Base-by-base conservation (phyloP, 805 yeast genomes). In the Yarrowia osloensis region DNA sequence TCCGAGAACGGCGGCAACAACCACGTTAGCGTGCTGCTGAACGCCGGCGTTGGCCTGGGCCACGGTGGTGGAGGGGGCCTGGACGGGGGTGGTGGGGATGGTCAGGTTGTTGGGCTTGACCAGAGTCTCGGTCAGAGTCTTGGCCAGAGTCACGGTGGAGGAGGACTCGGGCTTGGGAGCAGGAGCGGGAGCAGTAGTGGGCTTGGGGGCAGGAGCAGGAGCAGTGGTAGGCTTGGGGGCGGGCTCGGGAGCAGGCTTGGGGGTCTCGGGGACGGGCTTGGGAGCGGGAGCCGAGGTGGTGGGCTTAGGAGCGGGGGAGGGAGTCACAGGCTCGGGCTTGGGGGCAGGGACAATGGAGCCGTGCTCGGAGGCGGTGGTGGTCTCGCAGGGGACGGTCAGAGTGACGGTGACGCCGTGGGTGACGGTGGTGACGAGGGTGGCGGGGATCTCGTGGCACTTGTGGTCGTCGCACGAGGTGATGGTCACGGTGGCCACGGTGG, bases 361-460 rank as follows among this genome's bases (percentile, higher is more conserved):
- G 9, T 35, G 6, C 40, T 17, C 19, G 19, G 19, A 4, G 12
- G 19, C 19, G 21, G 42, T 33, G 62, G 62, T 55, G 24, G 62
- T 55, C 47, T 55, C 62, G 47, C 62, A 55, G 35, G 62, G 62
- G 22, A 37, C 47, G 35, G 62, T 55, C 19, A 55, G 33, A 4
- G 62, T 55, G 15, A 55, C 62, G 21, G 62, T 55, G 26, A 39
- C 35, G 3, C 62, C 62, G 24, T 39, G 22, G 47, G 62, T 37
- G 35, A 55, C 62, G 15, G 62, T 55, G 47, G 62, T 55, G 62
- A 39, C 37, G 13, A 55, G 21, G 13, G 62, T 55, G 13, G 62
- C 62, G 47, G 62, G 62, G 37, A 55, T 39, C 35, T 37, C 47
- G 47, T 55, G 62, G 62, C 62, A 55, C 47, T 55, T 39, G 62